Evolutionary conservation across 106 monocot genomes (phyloP), one percentile per base, ranked within the genome.

Genomic region (Allium sativum): DNA sequence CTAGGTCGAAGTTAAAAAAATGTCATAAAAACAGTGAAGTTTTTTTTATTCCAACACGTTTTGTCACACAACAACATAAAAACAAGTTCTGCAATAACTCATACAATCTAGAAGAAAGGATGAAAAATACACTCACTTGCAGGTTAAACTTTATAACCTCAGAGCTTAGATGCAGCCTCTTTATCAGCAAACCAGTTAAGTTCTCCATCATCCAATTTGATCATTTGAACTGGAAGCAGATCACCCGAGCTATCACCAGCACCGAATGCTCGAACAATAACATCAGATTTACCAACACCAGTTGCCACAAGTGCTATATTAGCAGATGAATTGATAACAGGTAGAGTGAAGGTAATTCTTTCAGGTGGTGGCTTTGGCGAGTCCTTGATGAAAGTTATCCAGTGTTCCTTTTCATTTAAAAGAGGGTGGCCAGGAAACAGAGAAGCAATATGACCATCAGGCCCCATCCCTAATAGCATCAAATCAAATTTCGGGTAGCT

Each of bases 151-250:
- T 31, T 31, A 31, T 31, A 31, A 50, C 15, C 48, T 15, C 56
- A 47, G 44, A 87, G 56, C 65, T 74, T 73, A 10, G 86, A 87
- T 48, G 68, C 70, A 9, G 86, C 86, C n/a, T 68, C 70, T 48
- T 76, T 79, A 56, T 87, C 86, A 47, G 68, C 55, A 58, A 87
- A 87, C 86, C 86, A 87, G 61, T 79, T 87, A 22, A 82, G 57
- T 22, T 76, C 71, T 0, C 86, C 82, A 51, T 86, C 62, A 40
- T 76, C 60, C 21, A 79, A 79, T 17, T 65, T 48, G 61, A 79
- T 70, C 86, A 82, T 79, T 54, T 82, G 73, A 60, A 82, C 86
- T 52, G 86, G 82, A 42, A 87, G 64, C 57, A 68, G 18, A 58
- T 64, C 75, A 16, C 76, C 62, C 16, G 75, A 47, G 15, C 11